Percentiles rank a stretch among this genome's conserved stretches.
These are phyloP conservation scores for Ophiostoma piceae DNA, from an alignment of 2,329 filamentous ascomycete species.

Conservation along the genomic window DNA sequence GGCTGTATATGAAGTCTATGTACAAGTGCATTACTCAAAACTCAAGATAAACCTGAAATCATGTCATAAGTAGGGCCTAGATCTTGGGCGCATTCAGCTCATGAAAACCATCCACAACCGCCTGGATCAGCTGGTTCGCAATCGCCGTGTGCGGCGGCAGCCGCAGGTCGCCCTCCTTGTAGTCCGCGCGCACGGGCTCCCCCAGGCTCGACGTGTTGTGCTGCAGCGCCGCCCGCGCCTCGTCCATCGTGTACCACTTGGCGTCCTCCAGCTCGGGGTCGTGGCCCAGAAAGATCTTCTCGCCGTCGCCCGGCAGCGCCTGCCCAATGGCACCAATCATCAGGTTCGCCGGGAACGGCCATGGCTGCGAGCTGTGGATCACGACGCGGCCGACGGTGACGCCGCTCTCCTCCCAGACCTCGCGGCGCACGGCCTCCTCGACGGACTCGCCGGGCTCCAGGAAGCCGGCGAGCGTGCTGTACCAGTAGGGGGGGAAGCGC, in stretches of 20 bases:
- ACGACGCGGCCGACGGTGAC: conserved; percentile 71
- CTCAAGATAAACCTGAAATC: too few relatives aligned
- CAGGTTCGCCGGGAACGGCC: conserved; percentile 78
- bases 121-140: conserved; percentile 79
- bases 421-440: conserved; percentile 75
- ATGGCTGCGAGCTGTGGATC: conserved; percentile 78
- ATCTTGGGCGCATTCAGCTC: conserved; percentile 48
- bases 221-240: conserved; percentile 68
- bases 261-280: conserved; percentile 89
- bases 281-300: conserved; percentile 75
- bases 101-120: conserved; percentile 72
- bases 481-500: conserved; percentile 79
- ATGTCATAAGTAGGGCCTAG: neutral
- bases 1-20: neutral
- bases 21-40: neutral
- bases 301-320: conserved; percentile 66
- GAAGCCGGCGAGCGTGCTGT: conserved; percentile 82
- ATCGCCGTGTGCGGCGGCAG: conserved; percentile 85
- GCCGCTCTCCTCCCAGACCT: conserved; percentile 82
- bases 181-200: conserved; percentile 57
- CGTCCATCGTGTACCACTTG: conserved; percentile 78
- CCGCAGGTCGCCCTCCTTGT: conserved; percentile 70
- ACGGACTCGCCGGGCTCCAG: conserved; percentile 80
- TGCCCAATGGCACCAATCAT: conserved; percentile 89
- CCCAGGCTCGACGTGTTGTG: conserved; percentile 63